Evolutionary conservation across 1,284 basidiomycete genomes (phyloP), one percentile per base, ranked within the genome.

Genomic region (Tilletia walkeri): DNA sequence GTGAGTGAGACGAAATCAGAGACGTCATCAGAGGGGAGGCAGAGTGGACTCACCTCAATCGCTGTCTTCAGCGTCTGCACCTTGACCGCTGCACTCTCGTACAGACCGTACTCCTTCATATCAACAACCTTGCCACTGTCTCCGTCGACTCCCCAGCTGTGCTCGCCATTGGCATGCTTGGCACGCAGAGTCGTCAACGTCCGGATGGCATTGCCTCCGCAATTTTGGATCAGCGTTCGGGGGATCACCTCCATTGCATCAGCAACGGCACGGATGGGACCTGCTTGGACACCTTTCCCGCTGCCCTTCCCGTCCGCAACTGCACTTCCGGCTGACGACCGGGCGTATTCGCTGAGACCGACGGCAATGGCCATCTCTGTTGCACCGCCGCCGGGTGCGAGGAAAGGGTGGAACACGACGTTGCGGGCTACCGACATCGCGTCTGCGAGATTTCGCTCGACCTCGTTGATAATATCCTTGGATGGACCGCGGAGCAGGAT

Each of bases 221-320:
- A 90, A 85, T 99, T 99, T 85, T 99, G 95, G 18, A 95, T 91
- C 73, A 99, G 86, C 36, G 95, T 98, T 70, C 95, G 87, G 3
- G 95, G 96, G 76, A 99, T 96, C 67, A 98, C 94, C 85, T 99
- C 95, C 89, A 99, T 90, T 36, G 95, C 94, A 78, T 98, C 95
- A 0, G 92, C 92, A 3, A 98, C 94, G 36, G 94, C 94, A 70
- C 91, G 87, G 86, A 92, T 95, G 5, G 94, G 93, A 86, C 92
- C 92, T 1, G 91, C 92, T 82, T 95, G 92, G 36, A 95, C 90
- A 24, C 56, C 56, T 7, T 14, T 38, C 94, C 94, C 56, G 36
- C 38, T 39, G 59, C 59, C 36, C 59, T 38, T 63, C 59, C 14
- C 4, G 18, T 14, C 30, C 2, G 18, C 63, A 10, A 38, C 63